These are phyloP conservation scores for Dendrocalamus sinicus DNA, from an alignment of 176 grass and related monocot genomes.

Conservation along the genomic window DNA sequence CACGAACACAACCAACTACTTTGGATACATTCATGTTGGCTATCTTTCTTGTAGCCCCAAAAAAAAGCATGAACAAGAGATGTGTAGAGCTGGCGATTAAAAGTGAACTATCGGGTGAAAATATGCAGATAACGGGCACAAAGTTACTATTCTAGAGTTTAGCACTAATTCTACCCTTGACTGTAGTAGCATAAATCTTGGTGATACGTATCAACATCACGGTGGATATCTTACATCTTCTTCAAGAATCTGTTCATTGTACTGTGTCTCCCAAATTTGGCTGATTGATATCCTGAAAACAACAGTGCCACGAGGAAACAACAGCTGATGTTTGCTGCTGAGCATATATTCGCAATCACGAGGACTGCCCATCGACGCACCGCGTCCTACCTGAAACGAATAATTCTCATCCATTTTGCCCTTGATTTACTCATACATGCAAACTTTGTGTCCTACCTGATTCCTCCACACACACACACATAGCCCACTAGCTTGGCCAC, in stretches of 20 bases:
- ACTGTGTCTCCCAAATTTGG: conserved; percentile 22
- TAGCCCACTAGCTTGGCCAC: conserved; percentile 29
- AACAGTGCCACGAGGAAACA: conserved; percentile 46
- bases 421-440: conserved; percentile 30
- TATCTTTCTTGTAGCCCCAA: background rate
- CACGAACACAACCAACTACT: conserved; percentile 5
- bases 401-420: conserved; percentile 44
- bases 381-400: conserved; percentile 59
- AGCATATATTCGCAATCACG: conserved; percentile 62
- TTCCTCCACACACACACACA: conserved; percentile 29
- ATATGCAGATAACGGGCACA: background rate
- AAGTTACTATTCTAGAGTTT: conserved; percentile 1
- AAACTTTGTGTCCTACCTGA: conserved; percentile 47
- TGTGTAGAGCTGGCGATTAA: background rate
- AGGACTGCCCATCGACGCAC: conserved; percentile 52
- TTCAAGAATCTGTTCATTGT: conserved; percentile 51
- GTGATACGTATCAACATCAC: conserved; percentile 32
- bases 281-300: conserved; percentile 51
- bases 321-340: conserved; percentile 29
- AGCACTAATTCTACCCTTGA: background rate
- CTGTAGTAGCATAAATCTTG: background rate
- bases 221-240: conserved; percentile 37
- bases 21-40: background rate
- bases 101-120: background rate
- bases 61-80: background rate